Base-by-base conservation (phyloP, 345 rosid genomes). In the Acer negundo region DNA sequence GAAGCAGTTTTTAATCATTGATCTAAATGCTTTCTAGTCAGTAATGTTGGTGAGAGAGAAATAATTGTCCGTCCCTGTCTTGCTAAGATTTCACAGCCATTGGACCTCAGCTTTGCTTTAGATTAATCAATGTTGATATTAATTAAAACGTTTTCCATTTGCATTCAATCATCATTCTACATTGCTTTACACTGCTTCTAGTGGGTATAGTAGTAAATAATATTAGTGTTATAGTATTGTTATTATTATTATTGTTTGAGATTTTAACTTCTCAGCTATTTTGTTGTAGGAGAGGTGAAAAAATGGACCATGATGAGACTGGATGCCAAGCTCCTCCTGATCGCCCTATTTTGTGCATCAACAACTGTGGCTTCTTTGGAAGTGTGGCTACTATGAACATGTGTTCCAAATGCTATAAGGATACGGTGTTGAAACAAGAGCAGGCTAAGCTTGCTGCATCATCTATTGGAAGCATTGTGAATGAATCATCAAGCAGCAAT, bases 381-480 rank as follows among this genome's bases (percentile, higher is more conserved):
- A 94, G 96, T 67, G 89, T 93, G 13, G 94, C 96, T 47, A 92
- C 98, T 7, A 94, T 89, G 96, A 94, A 94, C 82, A 91, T 94
- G 97, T 94, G 98, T 74, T 94, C 98, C 23, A 94, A 94, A 85
- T 94, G 97, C 87, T 97, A 94, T 91, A 93, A 94, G 89, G 91
- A 81, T 75, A 81, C 81, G 70, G 23, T 90, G 67, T 78, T 91
- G 81, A 89, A 93, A 78, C 92, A 92, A 82, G 92, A 93, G 79
- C 93, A 94, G 51, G 88, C 92, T 24, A 87, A 91, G 84, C 88
- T 90, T 72, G 95, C 97, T 1, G 89, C 89, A 40, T 85, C 94
- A 61, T 84, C 94, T 19, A 85, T 92, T 46, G 97, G 85, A 77
- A 84, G 82, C 73, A 72, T 91, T 55, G 86, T 89, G 80, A 86